Evolutionary conservation across 2,329 filamentous ascomycete species (phyloP), one percentile per base, ranked within the genome.

Genomic region (Trichoderma arundinaceum): DNA sequence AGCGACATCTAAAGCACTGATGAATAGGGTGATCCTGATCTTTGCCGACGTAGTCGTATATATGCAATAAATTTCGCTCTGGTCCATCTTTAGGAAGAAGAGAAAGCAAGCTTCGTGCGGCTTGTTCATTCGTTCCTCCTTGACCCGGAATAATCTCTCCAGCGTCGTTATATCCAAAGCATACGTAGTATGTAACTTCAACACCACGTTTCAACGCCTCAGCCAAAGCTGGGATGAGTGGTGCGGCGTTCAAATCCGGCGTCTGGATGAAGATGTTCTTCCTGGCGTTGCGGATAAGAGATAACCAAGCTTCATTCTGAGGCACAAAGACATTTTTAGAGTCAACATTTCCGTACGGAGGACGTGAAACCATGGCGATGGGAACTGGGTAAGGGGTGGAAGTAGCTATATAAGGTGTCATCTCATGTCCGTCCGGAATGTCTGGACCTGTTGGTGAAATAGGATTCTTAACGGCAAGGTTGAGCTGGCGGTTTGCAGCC

Each of bases 81-180:
- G 69, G 66, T 0, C 83, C 82, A 1, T 80, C 72, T 0, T 79
- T 71, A 0, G 84, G 81, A 0, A 92, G 81, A 0, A 80, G 74
- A 0, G 75, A 75, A 75, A 89, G 85, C 3, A 94, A 79, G 7
- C 82, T 78, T 66, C 88, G 81, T 0, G 88, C 85, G 2, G 88
- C 82, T 81, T 90, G 88, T 68, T 93, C 90, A 72, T 93, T 93
- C 15, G 88, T 91, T 1, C 90, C 90, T 35, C 90, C 90, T 74
- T 93, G 90, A 66, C 86, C 85, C 0, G 91, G 91, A 0, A 94
- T 84, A 38, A 94, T 83, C 74, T 94, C 90, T 22, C 91, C 91
- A 0, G 86, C 80, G 69, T 94, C 91, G 68, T 94, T 94, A 77
- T 94, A 94, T 1, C 91, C 90, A 0, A 94, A 83, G 69, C 90